A percentile compares a stretch with the other conserved stretches of the same genome.
phyloP scores from a whole-genome alignment of 2,329 filamentous ascomycete genomes.

The Fusarium sp. region DNA sequence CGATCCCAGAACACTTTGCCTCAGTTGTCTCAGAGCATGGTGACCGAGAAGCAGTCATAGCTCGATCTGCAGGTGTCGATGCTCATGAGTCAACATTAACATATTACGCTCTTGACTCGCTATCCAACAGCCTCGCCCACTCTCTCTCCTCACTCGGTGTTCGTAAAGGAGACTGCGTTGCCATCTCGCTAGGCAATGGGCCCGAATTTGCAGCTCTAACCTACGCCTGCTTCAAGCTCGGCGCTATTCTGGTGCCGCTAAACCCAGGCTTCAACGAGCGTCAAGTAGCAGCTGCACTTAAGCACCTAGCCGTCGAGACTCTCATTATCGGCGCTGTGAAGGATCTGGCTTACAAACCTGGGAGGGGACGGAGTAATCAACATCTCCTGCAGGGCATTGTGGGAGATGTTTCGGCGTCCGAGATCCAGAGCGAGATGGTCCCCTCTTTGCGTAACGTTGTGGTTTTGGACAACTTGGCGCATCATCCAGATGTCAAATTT shows the following conservation, averaged over 20 bases:
- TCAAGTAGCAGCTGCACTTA: conserved; percentile 83
- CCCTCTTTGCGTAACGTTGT: conserved; percentile 80
- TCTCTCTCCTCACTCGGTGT: conserved; percentile 80
- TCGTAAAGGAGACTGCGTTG: conserved; percentile 84
- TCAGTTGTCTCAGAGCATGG: conserved; percentile 73
- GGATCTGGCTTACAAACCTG: conserved; percentile 78
- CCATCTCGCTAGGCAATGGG: conserved; percentile 87
- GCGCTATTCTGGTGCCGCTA: conserved; percentile 92
- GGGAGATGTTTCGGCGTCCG: conserved; percentile 56
- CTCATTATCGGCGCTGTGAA: conserved; percentile 90
- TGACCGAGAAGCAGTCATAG: conserved; percentile 71
- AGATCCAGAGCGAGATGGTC: conserved; percentile 62
- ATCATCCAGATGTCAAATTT: conserved; percentile 62
- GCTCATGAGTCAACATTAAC: conserved; percentile 75
- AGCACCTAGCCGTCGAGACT: conserved; percentile 78
- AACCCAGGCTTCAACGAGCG: conserved; percentile 88
- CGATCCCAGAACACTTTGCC: conserved; percentile 80
- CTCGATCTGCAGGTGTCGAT: conserved; percentile 59
- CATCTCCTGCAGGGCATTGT: conserved; percentile 61
- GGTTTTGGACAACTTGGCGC: conserved; percentile 80
- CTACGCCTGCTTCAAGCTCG: conserved; percentile 93
- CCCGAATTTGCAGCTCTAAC: conserved; percentile 86
- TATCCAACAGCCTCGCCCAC: conserved; percentile 81
- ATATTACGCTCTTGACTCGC: conserved; percentile 79
- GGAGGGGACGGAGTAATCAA: conserved; percentile 67